Evolutionary conservation across 73 alveolate species (phyloP).

Genomic region (Paramecium pentaurelia): DNA sequence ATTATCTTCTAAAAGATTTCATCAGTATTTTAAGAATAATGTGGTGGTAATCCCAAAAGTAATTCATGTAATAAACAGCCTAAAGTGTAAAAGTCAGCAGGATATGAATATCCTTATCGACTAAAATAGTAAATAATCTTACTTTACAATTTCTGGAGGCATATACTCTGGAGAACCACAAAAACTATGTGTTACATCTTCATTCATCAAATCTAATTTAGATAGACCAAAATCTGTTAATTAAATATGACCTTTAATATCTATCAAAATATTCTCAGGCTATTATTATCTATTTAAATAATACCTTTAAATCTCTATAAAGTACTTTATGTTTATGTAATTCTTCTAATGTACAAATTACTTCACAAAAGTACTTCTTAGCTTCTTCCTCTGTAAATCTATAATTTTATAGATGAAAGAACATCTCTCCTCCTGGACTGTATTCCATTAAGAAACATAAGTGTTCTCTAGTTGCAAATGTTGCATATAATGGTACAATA

Average conservation of each 20-base stretch:
- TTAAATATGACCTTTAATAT: constrained; percentile 68
- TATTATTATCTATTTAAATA: neutral
- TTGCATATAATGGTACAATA: constrained; percentile 50
- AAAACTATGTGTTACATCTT: constrained; percentile 62
- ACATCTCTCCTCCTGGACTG: constrained; percentile 84
- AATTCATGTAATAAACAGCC: constrained; percentile 73
- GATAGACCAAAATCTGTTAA: constrained; percentile 77
- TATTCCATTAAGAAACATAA: constrained; percentile 72
- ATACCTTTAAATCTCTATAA: constrained; percentile 70
- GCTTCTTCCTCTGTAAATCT: constrained; percentile 66
- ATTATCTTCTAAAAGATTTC: constrained; percentile 60
- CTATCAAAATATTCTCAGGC: constrained; percentile 76
- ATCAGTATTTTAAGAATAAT: constrained; percentile 66
- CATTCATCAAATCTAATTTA: constrained; percentile 54
- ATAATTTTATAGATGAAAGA: constrained; percentile 54
- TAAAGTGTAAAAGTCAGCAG: constrained; percentile 71
- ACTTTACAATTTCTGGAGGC: constrained; percentile 71
- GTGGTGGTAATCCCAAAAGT: constrained; percentile 76
- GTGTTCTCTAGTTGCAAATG: constrained; percentile 46
- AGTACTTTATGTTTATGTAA: constrained; percentile 66
- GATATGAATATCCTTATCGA: constrained; percentile 62
- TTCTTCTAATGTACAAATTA: constrained; percentile 65
- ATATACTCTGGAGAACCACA: constrained; percentile 79
- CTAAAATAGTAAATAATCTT: neutral
- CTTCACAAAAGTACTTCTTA: constrained; percentile 60